Conservation (phyloP, 2,329 filamentous ascomycete species). For the Cryphonectria nitschkei region DNA sequence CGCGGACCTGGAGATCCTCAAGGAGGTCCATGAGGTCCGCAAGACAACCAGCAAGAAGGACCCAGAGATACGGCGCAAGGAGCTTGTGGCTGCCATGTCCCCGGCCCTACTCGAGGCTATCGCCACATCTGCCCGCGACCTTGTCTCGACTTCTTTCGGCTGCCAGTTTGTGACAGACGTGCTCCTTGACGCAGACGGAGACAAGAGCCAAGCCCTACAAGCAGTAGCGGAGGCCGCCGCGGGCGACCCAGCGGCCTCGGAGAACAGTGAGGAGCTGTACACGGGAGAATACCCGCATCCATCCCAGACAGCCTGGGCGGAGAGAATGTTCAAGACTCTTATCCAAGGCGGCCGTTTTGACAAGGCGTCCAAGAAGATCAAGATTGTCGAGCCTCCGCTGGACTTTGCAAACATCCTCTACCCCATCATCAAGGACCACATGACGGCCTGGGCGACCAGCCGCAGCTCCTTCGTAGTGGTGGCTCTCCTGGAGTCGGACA, state of each 20-base stretch:
- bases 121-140: constrained; percentile 64
- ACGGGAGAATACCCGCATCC: constrained; percentile 55
- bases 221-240: constrained; percentile 69
- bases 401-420: constrained; percentile 84
- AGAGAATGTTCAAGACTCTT: constrained; percentile 87
- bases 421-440: constrained; percentile 72
- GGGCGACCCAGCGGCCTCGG: constrained; percentile 53
- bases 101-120: constrained; percentile 77
- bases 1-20: constrained; percentile 70
- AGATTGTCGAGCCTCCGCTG: constrained; percentile 74
- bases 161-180: constrained; percentile 86
- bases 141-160: constrained; percentile 78
- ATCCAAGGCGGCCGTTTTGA: constrained; percentile 90
- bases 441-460: constrained; percentile 84
- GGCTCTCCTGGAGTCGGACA: constrained; percentile 74
- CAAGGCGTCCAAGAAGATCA: constrained; percentile 68
- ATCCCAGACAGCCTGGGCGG: constrained; percentile 64
- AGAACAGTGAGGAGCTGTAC: constrained; percentile 44
- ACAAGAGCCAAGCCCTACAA: constrained; percentile 74
- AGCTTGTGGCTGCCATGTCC: constrained; percentile 75
- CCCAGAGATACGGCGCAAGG: constrained; percentile 71
- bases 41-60: constrained; percentile 93
- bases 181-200: constrained; percentile 73
- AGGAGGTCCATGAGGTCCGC: constrained; percentile 78
- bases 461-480: constrained; percentile 86